Conservation (phyloP, 768 basidiomycete genomes). For the Mrakia frigida region DNA sequence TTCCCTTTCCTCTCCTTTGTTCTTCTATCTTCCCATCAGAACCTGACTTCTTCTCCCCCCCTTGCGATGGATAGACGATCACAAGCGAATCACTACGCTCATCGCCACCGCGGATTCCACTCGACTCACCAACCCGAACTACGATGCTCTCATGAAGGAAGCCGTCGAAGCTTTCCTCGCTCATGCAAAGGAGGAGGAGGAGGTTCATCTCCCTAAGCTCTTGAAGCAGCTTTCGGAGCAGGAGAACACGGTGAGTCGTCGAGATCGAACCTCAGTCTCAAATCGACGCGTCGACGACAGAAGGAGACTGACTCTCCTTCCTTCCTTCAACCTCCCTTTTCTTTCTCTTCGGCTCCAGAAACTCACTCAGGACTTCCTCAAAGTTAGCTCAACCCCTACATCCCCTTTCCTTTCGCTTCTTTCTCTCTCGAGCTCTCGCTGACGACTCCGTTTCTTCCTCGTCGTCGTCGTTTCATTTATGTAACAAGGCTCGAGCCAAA, state of each 20-base stretch:
- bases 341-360: background rate
- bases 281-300: background rate
- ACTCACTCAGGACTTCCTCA: background rate
- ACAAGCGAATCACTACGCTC: background rate
- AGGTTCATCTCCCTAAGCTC: background rate
- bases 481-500: background rate
- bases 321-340: background rate
- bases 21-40: no score
- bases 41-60: background rate
- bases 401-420: no score
- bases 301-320: background rate
- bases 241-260: background rate
- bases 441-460: no score
- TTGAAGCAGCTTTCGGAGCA: background rate
- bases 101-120: background rate
- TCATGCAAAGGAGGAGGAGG: background rate
- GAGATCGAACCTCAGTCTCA: background rate
- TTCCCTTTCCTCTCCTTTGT: background rate
- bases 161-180: background rate
- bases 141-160: background rate
- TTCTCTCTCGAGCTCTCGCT: no score
- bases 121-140: background rate
- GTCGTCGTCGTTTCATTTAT: no score
- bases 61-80: background rate
- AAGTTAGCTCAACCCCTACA: background rate